Base-by-base conservation (phyloP, 2,329 filamentous ascomycete species). In the Zasmidium angulare region DNA sequence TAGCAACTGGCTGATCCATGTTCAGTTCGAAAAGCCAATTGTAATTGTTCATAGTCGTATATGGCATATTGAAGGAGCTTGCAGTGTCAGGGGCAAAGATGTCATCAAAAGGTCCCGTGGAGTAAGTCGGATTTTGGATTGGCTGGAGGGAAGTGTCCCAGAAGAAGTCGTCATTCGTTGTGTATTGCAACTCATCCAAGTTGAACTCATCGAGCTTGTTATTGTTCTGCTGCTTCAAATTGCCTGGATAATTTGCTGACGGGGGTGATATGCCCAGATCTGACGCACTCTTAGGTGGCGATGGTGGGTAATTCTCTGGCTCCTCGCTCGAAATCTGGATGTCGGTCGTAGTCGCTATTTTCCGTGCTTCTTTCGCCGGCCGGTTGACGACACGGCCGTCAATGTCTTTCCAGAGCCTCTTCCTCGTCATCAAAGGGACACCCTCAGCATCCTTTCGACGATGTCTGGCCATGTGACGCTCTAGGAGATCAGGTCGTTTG, bases 31-130 rank as follows among this genome's bases (percentile, higher is more conserved):
- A 87, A 1, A 87, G 68, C 84, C 85, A 87, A 58, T 83, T 84
- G 67, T 87, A 87, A 57, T 87, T 85, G 62, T 78, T 78, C 60
- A 84, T 83, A 1, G 85, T 86, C 1, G 85, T 86, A 69, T 85
- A 87, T 3, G 85, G 85, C 74, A 86, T 85, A 56, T 87, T 87
- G 68, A 87, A 87, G 0, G 84, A 86, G 66, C 80, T 85, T 26
- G 84, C 84, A 68, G 84, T 87, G 66, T 87, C 84, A 48, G 84
- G 79, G 58, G 82, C 81, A 66, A 86, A 86, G 31, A 82, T 78
- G 53, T 86, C 81, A 53, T 84, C 81, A 64, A 81, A 82, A 17
- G 74, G 58, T 14, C 49, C 55, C 31, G 47, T 21, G 3, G 26
- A 22, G 19, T 49, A 11, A 17, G 11, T 22, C 3, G 22, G 19